Evolutionary conservation across 441 rosid genomes (phyloP).

Genomic region (Biscutella laevigata): DNA sequence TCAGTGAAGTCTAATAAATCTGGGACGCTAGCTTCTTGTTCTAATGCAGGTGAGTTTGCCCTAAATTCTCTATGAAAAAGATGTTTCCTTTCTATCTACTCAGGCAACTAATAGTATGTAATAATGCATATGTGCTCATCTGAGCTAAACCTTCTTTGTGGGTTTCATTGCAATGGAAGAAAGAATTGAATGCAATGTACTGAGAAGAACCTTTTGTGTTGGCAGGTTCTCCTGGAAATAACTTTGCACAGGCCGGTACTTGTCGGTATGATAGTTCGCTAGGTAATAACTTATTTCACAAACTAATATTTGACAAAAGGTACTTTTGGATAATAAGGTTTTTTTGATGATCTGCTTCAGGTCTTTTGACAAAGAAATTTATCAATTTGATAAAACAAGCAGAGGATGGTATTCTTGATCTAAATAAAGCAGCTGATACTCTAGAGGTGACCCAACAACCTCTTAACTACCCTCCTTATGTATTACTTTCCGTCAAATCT

Average conservation of each 20-base stretch:
- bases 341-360: slow-evolving; percentile 31
- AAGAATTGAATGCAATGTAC: slow-evolving; percentile 10
- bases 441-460: slow-evolving; percentile 52
- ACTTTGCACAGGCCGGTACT: slow-evolving; percentile 74
- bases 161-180: not conserved
- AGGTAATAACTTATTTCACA: slow-evolving; percentile 39
- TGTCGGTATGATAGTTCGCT: slow-evolving; percentile 98
- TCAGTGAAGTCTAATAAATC: slow-evolving; percentile 46
- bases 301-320: not conserved
- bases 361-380: slow-evolving; percentile 92
- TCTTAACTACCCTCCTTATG: not conserved
- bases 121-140: slow-evolving; percentile 4
- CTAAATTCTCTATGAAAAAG: not conserved
- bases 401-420: slow-evolving; percentile 93
- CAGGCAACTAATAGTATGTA: not conserved
- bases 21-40: slow-evolving; percentile 47
- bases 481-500: slow-evolving; percentile 14
- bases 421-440: slow-evolving; percentile 88
- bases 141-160: not conserved
- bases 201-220: slow-evolving; percentile 27
- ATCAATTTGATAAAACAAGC: slow-evolving; percentile 87
- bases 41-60: slow-evolving; percentile 56
- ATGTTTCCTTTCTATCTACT: slow-evolving; percentile 4
- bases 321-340: not conserved
- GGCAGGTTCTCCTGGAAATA: slow-evolving; percentile 88